A percentile compares a stretch with the other conserved stretches of the same genome.
phyloP scores from a whole-genome alignment of 2,329 filamentous ascomycete species.

The Ophiocordyceps robertsii region DNA sequence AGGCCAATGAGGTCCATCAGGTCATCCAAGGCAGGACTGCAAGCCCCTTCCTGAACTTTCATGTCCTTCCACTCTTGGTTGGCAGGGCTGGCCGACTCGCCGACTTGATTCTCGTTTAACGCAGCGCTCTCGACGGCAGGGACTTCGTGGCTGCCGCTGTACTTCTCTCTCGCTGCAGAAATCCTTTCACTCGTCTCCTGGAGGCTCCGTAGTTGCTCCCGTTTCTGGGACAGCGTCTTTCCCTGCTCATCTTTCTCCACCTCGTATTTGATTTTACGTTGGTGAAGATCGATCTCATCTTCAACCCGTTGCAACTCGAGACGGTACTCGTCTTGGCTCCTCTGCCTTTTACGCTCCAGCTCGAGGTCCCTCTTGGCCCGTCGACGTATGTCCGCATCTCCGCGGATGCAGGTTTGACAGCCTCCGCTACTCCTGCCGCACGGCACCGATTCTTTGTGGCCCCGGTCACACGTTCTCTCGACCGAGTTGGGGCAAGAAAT shows the following conservation, averaged over 20 bases:
- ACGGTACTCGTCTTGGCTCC: slow-evolving; percentile 29
- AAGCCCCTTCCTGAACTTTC: slow-evolving; percentile 37
- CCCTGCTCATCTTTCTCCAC: slow-evolving; percentile 29
- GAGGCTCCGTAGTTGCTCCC: slow-evolving; percentile 29
- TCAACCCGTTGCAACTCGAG: slow-evolving; percentile 31
- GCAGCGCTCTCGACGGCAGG: neutral
- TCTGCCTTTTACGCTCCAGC: slow-evolving; percentile 33
- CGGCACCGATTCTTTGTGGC: slow-evolving; percentile 31
- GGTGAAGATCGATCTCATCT: slow-evolving; percentile 38
- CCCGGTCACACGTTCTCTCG: slow-evolving; percentile 32
- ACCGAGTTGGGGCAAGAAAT: slow-evolving; percentile 20
- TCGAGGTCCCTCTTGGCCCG: slow-evolving; percentile 30
- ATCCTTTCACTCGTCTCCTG: slow-evolving; percentile 14
- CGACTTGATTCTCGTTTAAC: neutral
- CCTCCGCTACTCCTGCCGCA: slow-evolving; percentile 27
- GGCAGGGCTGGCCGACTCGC: slow-evolving; percentile 13
- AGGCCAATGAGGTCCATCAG: slow-evolving; percentile 62
- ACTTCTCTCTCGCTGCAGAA: slow-evolving; percentile 3
- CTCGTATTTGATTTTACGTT: slow-evolving; percentile 26
- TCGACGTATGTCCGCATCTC: slow-evolving; percentile 30
- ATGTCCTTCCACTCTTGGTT: slow-evolving; percentile 46
- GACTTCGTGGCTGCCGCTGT: neutral
- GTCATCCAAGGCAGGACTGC: slow-evolving; percentile 41
- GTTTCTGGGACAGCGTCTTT: slow-evolving; percentile 29
- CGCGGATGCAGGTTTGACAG: slow-evolving; percentile 39